Evolutionary conservation across 73 alveolate species (phyloP), one percentile per base, ranked within the genome.

Genomic region (Durusdinium trenchii): DNA sequence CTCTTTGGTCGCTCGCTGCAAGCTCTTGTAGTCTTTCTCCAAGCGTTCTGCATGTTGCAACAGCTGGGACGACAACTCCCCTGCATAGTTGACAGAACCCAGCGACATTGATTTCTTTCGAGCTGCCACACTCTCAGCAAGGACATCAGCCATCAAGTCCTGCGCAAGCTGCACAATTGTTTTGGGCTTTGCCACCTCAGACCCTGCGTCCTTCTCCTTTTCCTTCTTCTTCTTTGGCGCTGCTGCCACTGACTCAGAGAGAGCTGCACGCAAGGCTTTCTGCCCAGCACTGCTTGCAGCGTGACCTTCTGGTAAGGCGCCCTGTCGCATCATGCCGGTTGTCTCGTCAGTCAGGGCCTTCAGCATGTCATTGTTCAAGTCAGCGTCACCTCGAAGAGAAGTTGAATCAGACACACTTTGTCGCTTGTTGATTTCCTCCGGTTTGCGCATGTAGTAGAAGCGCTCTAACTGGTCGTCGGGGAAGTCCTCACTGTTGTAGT

Each of bases 11-110:
- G 94, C 94, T 6, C 14, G 51, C 42, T 85, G 94, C 52, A 85
- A 45, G 16, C 20, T 10, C 81, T 67, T 52, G 94, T 51, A 85
- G 30, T 52, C 60, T 43, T 51, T 85, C 60, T 85, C 94, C 94
- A 85, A 30, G 35, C 2, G 28, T 1, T 3, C 40, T 18, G 94
- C 78, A 14, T 85, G 79, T 26, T 85, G 79, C 69, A 85, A 18
- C 28, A 85, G 46, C 42, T 85, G 94, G 0, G 57, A 3, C 28
- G 79, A 18, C 78, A 85, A 36, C 54, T 85, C 94, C 0, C 79
- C 94, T 5, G 94, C 52, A 40, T 52, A 85, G 40, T 36, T 57
- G 30, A 42, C 94, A 4, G 40, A 51, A 9, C 78, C 79, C 51
- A 85, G 26, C n/a, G 75, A 46, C 94, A 85, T 52, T 3, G 45